Percentiles rank a stretch among this genome's conserved stretches.
Conservation (phyloP, 345 rosid species). For the Gossypium rotundifolium region DNA sequence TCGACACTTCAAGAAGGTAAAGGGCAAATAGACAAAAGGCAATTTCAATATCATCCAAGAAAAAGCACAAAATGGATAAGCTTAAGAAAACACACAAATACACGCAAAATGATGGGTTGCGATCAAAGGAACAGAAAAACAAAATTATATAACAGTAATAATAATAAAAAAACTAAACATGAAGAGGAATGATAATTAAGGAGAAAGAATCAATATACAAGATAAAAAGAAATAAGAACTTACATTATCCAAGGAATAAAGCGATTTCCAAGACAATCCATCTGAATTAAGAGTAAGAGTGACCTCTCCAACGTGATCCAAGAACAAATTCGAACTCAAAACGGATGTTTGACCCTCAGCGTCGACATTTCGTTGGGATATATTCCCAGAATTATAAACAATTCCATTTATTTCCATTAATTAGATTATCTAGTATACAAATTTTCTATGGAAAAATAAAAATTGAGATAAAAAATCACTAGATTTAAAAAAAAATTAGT, state of each 20-base stretch:
- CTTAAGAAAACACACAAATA: not conserved
- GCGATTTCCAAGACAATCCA: conserved; percentile 72
- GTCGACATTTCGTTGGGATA: conserved; percentile 11
- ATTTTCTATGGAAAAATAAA: not conserved
- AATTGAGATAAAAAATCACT: not conserved
- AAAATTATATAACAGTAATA: not conserved
- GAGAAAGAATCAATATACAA: not conserved
- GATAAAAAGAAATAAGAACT: conserved; percentile 13
- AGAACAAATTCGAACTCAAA: conserved; percentile 35
- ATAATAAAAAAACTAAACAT: too few relatives aligned
- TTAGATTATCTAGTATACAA: not conserved
- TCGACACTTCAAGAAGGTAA: conserved; percentile 1
- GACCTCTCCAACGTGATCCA: conserved; percentile 50
- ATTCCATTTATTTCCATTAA: conserved; percentile 22
- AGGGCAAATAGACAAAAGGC: not conserved
- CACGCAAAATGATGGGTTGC: not conserved
- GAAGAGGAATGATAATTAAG: not conserved
- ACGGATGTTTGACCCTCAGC: conserved; percentile 20
- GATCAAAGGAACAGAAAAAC: not conserved
- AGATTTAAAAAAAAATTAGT: not conserved
- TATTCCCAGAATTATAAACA: conserved; percentile 8
- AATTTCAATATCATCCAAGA: not conserved
- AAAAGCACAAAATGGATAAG: not conserved
- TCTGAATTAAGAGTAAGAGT: conserved; percentile 43
- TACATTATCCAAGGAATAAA: conserved; percentile 44